These are phyloP conservation scores for Solanum sitiens DNA, from an alignment of 257 asterid species.

Conservation along the genomic window DNA sequence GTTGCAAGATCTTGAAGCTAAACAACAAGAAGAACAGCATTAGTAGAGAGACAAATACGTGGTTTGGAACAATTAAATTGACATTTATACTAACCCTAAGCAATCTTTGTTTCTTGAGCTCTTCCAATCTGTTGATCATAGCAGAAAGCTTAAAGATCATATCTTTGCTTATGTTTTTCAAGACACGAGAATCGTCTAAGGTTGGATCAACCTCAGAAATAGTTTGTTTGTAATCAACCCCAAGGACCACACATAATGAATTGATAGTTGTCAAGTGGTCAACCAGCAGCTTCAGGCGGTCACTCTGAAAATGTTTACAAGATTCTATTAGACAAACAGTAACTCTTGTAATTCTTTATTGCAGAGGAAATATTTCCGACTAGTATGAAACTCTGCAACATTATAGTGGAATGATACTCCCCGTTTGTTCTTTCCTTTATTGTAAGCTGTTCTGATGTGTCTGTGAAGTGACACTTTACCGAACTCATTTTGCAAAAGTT, in stretches of 20 bases:
- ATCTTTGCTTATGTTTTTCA: slow-evolving; percentile 38
- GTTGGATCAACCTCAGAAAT: slow-evolving; percentile 48
- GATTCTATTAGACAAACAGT: background rate
- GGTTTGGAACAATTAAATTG: background rate
- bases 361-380: background rate
- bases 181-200: slow-evolving; percentile 32
- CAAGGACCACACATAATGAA: slow-evolving; percentile 60
- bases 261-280: slow-evolving; percentile 42
- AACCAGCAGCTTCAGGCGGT: slow-evolving; percentile 54
- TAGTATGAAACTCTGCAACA: background rate
- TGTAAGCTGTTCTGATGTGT: background rate
- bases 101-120: slow-evolving; percentile 60
- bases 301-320: slow-evolving; percentile 29
- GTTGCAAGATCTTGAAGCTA: slow-evolving; percentile 87
- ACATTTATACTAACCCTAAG: slow-evolving; percentile 37
- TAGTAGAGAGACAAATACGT: background rate
- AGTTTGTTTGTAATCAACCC: slow-evolving; percentile 57
- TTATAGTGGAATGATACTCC: background rate
- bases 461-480: background rate
- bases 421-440: background rate
- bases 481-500: background rate
- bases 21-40: slow-evolving; percentile 4
- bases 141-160: slow-evolving; percentile 45
- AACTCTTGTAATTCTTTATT: background rate
- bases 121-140: slow-evolving; percentile 29